phyloP scores from a whole-genome alignment of 1,139 yeast species.

The Taiozyma sp. region DNA sequence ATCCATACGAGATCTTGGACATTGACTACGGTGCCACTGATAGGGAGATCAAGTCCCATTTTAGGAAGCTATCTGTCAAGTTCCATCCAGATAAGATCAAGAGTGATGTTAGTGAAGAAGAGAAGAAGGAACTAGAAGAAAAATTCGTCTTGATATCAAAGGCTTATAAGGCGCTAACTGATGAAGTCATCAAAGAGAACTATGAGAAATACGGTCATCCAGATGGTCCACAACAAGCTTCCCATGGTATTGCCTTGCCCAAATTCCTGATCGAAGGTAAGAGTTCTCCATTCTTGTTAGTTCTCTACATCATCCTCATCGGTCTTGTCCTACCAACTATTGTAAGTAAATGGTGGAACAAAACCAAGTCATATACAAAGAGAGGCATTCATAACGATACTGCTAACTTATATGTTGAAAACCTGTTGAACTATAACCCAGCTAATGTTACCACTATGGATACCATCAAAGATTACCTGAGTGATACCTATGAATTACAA shows the following conservation, averaged over 20 bases:
- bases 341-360: slow-evolving; percentile 89
- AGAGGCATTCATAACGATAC: slow-evolving; percentile 80
- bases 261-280: slow-evolving; percentile 84
- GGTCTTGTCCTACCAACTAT: slow-evolving; percentile 74
- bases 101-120: slow-evolving; percentile 54
- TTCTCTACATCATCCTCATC: slow-evolving; percentile 62
- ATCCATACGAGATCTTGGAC: slow-evolving; percentile 86
- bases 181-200: slow-evolving; percentile 78
- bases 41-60: slow-evolving; percentile 72
- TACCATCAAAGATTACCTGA: slow-evolving; percentile 54
- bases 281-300: slow-evolving; percentile 61
- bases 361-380: slow-evolving; percentile 74
- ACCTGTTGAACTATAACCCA: slow-evolving; percentile 69
- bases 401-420: slow-evolving; percentile 65
- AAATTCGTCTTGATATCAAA: slow-evolving; percentile 77
- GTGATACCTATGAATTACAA: slow-evolving; percentile 58
- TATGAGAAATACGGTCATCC: slow-evolving; percentile 91
- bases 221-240: slow-evolving; percentile 91
- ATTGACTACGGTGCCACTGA: slow-evolving; percentile 67
- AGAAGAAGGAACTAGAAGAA: slow-evolving; percentile 56
- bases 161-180: slow-evolving; percentile 94
- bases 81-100: slow-evolving; percentile 93
- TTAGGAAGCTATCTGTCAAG: slow-evolving; percentile 79
- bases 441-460: slow-evolving; percentile 60
- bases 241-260: slow-evolving; percentile 97